Evolutionary conservation across 805 yeast species (phyloP).

Genomic region (Gaillardinia entomophila): DNA sequence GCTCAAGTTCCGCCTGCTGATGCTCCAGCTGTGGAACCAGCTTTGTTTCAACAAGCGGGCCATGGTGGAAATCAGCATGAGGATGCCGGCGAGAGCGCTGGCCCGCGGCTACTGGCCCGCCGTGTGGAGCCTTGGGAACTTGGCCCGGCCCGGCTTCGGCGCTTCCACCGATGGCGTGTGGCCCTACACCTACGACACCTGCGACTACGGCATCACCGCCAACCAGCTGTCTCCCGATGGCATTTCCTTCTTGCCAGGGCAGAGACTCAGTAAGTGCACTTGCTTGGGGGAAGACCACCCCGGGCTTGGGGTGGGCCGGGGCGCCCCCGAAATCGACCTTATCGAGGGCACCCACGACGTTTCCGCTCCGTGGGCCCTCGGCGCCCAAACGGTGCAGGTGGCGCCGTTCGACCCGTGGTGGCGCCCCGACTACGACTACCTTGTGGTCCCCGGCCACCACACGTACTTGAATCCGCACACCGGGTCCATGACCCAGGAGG

Average conservation of each 20-base stretch:
- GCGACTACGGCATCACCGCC: slow-evolving; percentile 94
- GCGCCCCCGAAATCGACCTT: slow-evolving; percentile 93
- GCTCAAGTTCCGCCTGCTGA: slow-evolving; percentile 79
- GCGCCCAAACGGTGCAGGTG: slow-evolving; percentile 86
- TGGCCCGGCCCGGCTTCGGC: slow-evolving; percentile 86
- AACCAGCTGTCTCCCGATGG: slow-evolving; percentile 92
- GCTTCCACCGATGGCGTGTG: slow-evolving; percentile 90
- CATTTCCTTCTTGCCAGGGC: slow-evolving; percentile 81
- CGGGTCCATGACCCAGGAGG: slow-evolving; percentile 94
- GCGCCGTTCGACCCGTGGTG: slow-evolving; percentile 98
- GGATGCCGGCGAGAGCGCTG: slow-evolving; percentile 73
- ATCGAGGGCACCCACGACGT: slow-evolving; percentile 77
- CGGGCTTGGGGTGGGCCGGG: slow-evolving; percentile 80
- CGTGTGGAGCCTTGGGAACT: slow-evolving; percentile 88
- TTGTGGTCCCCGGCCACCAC: slow-evolving; percentile 64
- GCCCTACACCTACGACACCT: slow-evolving; percentile 85
- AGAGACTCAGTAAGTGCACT: slow-evolving; percentile 68
- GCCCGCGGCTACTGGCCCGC: slow-evolving; percentile 94
- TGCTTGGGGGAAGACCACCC: slow-evolving; percentile 86
- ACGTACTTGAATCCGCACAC: slow-evolving; percentile 82
- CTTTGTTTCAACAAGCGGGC: slow-evolving; percentile 81
- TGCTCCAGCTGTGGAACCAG: slow-evolving; percentile 91
- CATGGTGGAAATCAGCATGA: slow-evolving; percentile 64
- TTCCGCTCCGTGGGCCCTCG: slow-evolving; percentile 51
- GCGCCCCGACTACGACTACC: slow-evolving; percentile 76